These are phyloP conservation scores for Pythium vanterpoolii DNA, from an alignment of 352 stramenopile species.

Conservation along the genomic window DNA sequence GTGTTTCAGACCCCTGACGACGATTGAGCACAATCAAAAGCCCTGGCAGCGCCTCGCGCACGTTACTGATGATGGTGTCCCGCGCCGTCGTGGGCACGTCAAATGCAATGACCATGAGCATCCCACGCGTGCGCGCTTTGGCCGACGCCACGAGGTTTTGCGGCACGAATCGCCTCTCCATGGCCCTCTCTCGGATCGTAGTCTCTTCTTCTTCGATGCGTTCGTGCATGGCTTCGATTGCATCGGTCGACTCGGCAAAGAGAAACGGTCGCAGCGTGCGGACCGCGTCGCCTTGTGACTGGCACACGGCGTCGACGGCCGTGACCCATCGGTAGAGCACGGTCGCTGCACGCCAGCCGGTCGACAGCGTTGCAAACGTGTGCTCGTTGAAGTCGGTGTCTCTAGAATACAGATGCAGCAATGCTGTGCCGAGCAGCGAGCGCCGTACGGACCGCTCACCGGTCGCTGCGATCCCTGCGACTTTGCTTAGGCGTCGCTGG, in stretches of 20 bases:
- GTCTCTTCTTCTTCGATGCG: constrained; percentile 32
- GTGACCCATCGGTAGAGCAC: constrained; percentile 59
- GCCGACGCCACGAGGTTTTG: constrained; percentile 33
- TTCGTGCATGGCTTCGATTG: constrained; percentile 39
- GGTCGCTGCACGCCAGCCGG: constrained; percentile 46
- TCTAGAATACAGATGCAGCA: constrained; percentile 42
- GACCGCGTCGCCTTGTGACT: constrained; percentile 30
- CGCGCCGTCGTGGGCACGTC: constrained; percentile 55
- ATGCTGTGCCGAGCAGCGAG: constrained; percentile 31
- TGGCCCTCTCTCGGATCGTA: constrained; percentile 26
- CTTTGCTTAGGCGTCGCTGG: constrained; percentile 47
- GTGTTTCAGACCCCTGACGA: neutral
- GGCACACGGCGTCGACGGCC: constrained; percentile 36
- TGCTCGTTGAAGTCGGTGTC: constrained; percentile 47
- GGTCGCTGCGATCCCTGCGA: constrained; percentile 32
- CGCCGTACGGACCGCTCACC: constrained; percentile 36
- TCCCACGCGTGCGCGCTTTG: constrained; percentile 40
- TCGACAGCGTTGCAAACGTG: constrained; percentile 44
- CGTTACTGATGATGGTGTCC: constrained; percentile 31
- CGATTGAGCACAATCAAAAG: constrained; percentile 71
- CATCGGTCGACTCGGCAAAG: constrained; percentile 30
- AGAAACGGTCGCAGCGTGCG: constrained; percentile 29
- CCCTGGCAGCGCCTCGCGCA: constrained; percentile 53
- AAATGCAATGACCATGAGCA: constrained; percentile 66
- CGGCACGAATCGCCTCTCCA: constrained; percentile 61